Base-by-base conservation (phyloP, 192 early-diverging fungal genomes). In the Entophlyctis luteolus region DNA sequence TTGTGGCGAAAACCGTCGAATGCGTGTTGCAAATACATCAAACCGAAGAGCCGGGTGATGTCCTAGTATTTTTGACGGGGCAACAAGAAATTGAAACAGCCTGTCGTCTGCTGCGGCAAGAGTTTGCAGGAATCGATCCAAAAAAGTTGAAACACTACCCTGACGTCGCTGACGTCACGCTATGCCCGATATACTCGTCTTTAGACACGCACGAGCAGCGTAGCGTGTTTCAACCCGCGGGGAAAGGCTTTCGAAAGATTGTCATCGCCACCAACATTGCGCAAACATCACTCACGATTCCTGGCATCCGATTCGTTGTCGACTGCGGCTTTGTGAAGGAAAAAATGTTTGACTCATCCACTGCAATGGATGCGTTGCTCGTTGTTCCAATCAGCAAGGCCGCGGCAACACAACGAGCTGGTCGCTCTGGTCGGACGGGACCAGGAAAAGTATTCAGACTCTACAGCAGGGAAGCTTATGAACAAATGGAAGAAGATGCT, bases 201-300 rank as follows among this genome's bases (percentile, higher is more conserved):
- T 71, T 93, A 37, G 92, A 93, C 48, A 84, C 90, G 0, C 70
- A 81, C 33, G 89, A 92, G 32, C 84, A 86, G 57, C 67, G 75
- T 6, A 53, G 67, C 1, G 80, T 80, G 3, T 86, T 86, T 58
- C 71, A 77, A 14, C 62, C 65, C 33, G 66, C 83, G 4, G 36
- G 56, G 8, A 54, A 66, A 20, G 79, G 81, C 2, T 32, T 72
- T 4, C 70, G 85, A 18, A 87, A 87, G 62, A 45, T 81, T 27
- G 75, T 87, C 4, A 56, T 87, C 38, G 80, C 83, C 16, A 87
- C 85, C 0, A 84, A 87, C 69, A 87, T 87, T 76, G 79, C 78
- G 1, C 77, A 87, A 68, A 84, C 85, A 10, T 81, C 79, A 22
- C 75, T 87, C 32, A 87, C 85, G 3, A 79, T 87, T 25, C 84